Evolutionary conservation across 345 rosid genomes (phyloP).

Genomic region (Pelargonium nanum): DNA sequence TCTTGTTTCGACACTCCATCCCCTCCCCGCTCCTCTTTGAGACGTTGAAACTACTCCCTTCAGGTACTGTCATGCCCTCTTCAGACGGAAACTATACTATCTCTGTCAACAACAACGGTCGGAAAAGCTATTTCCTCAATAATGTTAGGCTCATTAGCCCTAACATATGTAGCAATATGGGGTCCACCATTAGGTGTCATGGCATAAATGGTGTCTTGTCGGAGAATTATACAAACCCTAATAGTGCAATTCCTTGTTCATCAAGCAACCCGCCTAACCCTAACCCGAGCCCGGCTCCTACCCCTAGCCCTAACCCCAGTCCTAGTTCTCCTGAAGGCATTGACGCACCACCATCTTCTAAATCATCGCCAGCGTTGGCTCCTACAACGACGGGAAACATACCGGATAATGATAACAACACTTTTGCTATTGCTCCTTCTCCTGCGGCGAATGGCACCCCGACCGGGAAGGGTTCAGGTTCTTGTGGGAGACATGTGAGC

Average conservation of each 20-base stretch:
- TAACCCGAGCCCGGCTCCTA: not conserved
- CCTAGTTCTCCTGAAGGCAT: not conserved
- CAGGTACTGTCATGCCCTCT: slow-evolving; percentile 48
- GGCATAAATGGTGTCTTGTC: not conserved
- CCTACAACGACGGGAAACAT: not conserved
- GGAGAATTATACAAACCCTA: not conserved
- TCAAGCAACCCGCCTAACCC: not conserved
- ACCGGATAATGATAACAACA: not conserved
- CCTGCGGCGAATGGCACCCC: not conserved
- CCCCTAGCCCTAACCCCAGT: not conserved
- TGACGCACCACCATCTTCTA: not conserved
- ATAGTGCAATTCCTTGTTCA: not conserved
- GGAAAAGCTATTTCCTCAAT: slow-evolving; percentile 41
- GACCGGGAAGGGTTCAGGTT: not conserved
- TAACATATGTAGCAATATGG: not conserved
- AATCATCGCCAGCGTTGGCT: not conserved
- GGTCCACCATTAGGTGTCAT: not conserved
- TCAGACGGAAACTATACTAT: slow-evolving; percentile 38
- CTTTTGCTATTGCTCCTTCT: not conserved
- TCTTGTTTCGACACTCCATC: slow-evolving; percentile 65
- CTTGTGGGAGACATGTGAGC: not conserved
- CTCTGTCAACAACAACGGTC: slow-evolving; percentile 37
- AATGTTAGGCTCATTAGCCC: slow-evolving; percentile 23
- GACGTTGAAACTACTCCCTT: slow-evolving; percentile 45
- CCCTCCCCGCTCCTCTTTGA: slow-evolving; percentile 63